phyloP scores from a whole-genome alignment of 2,329 filamentous ascomycete genomes.

The Claviceps spartinae region DNA sequence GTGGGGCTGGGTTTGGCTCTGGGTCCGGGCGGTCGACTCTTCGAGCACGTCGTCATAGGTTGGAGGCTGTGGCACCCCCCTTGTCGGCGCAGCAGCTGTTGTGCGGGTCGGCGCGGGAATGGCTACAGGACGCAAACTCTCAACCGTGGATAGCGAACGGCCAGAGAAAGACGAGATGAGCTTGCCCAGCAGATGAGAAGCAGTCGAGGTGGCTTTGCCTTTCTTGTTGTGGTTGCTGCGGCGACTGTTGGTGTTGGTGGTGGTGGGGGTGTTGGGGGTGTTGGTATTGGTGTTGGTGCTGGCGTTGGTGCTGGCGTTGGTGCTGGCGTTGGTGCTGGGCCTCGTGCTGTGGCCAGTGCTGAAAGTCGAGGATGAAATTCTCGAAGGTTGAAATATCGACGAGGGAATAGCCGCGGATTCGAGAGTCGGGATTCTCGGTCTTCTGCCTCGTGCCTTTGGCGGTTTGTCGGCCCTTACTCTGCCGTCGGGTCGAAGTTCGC shows the following conservation, averaged over 20 bases:
- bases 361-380: background rate
- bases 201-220: background rate
- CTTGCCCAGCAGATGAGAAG: conserved; percentile 7
- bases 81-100: conserved; percentile 3
- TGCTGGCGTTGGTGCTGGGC: conserved; percentile 7
- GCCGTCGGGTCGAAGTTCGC: conserved; percentile 23
- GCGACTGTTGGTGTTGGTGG: conserved; percentile 15
- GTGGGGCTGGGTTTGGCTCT: background rate
- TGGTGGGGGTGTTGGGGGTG: conserved; percentile 25
- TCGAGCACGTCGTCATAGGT: conserved; percentile 18
- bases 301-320: conserved; percentile 11
- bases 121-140: background rate
- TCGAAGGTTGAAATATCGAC: background rate
- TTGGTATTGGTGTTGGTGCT: conserved; percentile 28
- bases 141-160: conserved; percentile 1
- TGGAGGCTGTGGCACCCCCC: conserved; percentile 12
- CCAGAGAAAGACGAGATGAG: conserved; percentile 7
- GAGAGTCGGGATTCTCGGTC: conserved; percentile 1
- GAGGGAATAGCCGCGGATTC: background rate
- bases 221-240: conserved; percentile 24
- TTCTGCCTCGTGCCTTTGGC: background rate
- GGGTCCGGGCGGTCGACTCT: conserved; percentile 7
- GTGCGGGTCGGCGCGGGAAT: background rate
- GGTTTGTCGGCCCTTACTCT: background rate
- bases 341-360: background rate